Conservation (phyloP, 306 rosid genomes). For the Medicago arabica region DNA sequence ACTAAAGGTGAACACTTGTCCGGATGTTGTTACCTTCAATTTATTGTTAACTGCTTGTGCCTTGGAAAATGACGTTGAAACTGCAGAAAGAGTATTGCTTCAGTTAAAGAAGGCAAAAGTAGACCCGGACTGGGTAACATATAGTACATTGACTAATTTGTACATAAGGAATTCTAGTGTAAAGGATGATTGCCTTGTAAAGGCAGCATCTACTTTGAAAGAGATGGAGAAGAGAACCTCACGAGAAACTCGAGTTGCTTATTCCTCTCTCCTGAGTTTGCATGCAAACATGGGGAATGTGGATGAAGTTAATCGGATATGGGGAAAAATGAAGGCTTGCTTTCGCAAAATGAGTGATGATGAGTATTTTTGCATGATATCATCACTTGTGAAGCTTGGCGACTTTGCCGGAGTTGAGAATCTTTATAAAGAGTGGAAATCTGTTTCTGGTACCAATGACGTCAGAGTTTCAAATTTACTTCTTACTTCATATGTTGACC, state of each 20-base stretch:
- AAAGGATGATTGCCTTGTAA: conserved; percentile 57
- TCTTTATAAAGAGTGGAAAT: conserved; percentile 80
- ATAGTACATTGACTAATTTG: conserved; percentile 75
- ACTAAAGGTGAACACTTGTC: conserved; percentile 64
- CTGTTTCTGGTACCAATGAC: conserved; percentile 73
- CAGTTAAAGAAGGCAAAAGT: conserved; percentile 70
- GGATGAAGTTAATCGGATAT: conserved; percentile 69
- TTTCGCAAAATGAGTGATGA: conserved; percentile 79
- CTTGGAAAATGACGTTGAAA: conserved; percentile 63
- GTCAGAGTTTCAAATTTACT: conserved; percentile 71
- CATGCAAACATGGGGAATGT: conserved; percentile 79
- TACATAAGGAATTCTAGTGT: conserved; percentile 58
- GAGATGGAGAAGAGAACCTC: conserved; percentile 80
- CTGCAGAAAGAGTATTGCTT: conserved; percentile 74
- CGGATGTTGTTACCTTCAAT: conserved; percentile 77
- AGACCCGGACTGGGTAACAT: conserved; percentile 85
- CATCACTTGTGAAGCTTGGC: conserved; percentile 78
- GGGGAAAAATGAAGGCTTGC: conserved; percentile 70
- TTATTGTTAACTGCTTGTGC: conserved; percentile 72
- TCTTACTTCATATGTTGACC: conserved; percentile 75
- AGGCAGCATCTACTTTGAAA: conserved; percentile 75
- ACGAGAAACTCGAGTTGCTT: conserved; percentile 56
- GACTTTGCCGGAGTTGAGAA: conserved; percentile 77
- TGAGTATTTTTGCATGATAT: conserved; percentile 83
- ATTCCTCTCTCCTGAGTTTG: conserved; percentile 83